These are phyloP conservation scores for Pelargonium australe DNA, from an alignment of 441 rosid species.

Conservation along the genomic window DNA sequence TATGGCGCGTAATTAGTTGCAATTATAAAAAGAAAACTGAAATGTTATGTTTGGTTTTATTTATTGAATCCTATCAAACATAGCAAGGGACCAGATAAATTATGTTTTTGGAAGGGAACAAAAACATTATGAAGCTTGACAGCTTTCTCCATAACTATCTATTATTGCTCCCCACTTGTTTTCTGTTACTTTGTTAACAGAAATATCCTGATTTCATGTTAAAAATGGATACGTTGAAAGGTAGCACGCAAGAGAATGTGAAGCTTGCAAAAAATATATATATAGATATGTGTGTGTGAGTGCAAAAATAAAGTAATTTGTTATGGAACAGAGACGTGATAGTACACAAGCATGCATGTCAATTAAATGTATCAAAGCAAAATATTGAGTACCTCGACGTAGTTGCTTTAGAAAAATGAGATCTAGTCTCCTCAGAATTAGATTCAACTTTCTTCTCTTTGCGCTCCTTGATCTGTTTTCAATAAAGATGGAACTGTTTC, in stretches of 20 bases:
- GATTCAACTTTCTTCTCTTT: conserved; percentile 58
- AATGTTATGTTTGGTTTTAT: background rate
- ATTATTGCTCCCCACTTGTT: no score
- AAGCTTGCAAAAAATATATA: no score
- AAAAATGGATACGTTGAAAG: no score
- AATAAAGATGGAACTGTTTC: conserved; percentile 18
- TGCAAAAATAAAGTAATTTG: no score
- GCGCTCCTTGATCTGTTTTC: conserved; percentile 66
- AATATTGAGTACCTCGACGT: conserved; percentile 53
- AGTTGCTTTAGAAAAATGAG: conserved; percentile 65
- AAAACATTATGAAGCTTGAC: background rate
- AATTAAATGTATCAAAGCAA: background rate
- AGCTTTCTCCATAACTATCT: no score
- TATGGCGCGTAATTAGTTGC: background rate
- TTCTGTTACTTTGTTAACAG: no score
- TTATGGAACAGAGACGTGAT: no score
- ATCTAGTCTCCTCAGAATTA: conserved; percentile 55
- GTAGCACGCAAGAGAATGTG: no score
- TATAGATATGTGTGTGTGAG: no score
- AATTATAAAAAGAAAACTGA: background rate
- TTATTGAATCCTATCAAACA: background rate
- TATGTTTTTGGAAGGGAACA: background rate
- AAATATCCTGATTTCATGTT: no score
- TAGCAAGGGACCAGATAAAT: background rate
- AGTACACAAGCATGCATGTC: background rate